Conservation (phyloP, 2,329 filamentous ascomycete species). For the Phaeosphaeria sp. region DNA sequence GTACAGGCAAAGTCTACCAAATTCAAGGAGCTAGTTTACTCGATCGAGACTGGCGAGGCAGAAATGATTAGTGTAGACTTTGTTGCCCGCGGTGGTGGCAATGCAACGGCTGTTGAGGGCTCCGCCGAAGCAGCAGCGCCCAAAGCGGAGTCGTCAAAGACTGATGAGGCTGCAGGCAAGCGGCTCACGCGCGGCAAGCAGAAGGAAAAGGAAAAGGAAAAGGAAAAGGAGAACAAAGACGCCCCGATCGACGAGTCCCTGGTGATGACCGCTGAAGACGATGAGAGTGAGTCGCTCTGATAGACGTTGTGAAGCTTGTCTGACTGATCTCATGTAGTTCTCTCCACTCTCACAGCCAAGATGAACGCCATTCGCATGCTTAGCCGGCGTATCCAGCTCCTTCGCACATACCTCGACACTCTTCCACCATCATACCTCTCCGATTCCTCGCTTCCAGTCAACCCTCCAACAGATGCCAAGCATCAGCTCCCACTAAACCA, state of each 20-base stretch:
- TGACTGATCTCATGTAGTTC: slow-evolving; percentile 50
- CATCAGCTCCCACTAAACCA: slow-evolving; percentile 59
- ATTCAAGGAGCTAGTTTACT: slow-evolving; percentile 85
- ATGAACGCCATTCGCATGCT: slow-evolving; percentile 95
- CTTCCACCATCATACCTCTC: slow-evolving; percentile 71
- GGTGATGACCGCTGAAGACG: slow-evolving; percentile 64
- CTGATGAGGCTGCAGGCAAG: slow-evolving; percentile 55
- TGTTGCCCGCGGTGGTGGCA: slow-evolving; percentile 82
- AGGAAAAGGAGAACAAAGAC: slow-evolving; percentile 30
- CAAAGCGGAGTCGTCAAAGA: slow-evolving; percentile 24
- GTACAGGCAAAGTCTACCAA: slow-evolving; percentile 60
- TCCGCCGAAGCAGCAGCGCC: slow-evolving; percentile 27
- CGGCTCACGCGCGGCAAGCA: slow-evolving; percentile 56
- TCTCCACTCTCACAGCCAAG: slow-evolving; percentile 79
- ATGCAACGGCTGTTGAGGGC: slow-evolving; percentile 67
- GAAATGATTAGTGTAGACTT: slow-evolving; percentile 99
- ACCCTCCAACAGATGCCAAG: slow-evolving; percentile 33
- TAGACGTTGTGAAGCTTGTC: slow-evolving; percentile 1
- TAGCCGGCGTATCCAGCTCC: slow-evolving; percentile 63
- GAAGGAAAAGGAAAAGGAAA: slow-evolving; percentile 58
- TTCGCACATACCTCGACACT: slow-evolving; percentile 73
- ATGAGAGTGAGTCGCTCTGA: slow-evolving; percentile 60
- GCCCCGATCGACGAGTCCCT: slow-evolving; percentile 42
- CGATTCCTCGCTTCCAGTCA: slow-evolving; percentile 49
- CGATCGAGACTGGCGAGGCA: slow-evolving; percentile 90